Base-by-base conservation (phyloP, 225 moss, liverwort and hornwort species). In the Physcomitrellopsis africana region DNA sequence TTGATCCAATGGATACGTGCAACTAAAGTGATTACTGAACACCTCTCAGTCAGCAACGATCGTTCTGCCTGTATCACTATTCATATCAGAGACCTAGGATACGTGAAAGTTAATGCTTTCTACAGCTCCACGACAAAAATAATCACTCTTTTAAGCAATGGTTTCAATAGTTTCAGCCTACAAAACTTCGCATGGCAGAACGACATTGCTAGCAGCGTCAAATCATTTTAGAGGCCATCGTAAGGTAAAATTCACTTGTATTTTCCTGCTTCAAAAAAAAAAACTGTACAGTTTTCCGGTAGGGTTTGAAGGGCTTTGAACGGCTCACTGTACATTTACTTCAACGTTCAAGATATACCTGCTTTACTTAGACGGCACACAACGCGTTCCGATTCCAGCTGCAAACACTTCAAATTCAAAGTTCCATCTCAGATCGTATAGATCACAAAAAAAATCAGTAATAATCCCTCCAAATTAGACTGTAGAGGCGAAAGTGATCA, bases 221-320 rank as follows among this genome's bases (percentile, higher is more conserved):
- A 29, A 27, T 1, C 18, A 53, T 53, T n/a, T 15, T 53, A 53
- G 16, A 49, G 15, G 2, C 32, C 3, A 49, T 18, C 6, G 7
- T 3, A n/a, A 18, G 18, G 7, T 53, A 7, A 5, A 67, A 51
- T 51, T 32, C 24, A 18, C 27, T 27, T 3, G 12, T n/a, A 47
- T 8, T 71, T 29, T 12, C 27, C 7, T 47, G 45, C 13, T 74
- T 24, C 53, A 42, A 4, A 44, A 42, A 10, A 63, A 1, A 10
- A 41, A 1, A 37, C 32, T 37, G 2, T 7, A 37, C n/a, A 2
- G 11, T 29, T 60, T 9, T 11, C 15, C 72, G 27, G 51, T 49
- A 72, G 72, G 72, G 61, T 61, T 72, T 62, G 27, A 37, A 37
- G 4, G 32, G 32, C 32, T 37, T 37, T 37, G 32, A 1, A 7